Base-by-base conservation (phyloP, 768 basidiomycete genomes). In the Collybiopsis confluens region DNA sequence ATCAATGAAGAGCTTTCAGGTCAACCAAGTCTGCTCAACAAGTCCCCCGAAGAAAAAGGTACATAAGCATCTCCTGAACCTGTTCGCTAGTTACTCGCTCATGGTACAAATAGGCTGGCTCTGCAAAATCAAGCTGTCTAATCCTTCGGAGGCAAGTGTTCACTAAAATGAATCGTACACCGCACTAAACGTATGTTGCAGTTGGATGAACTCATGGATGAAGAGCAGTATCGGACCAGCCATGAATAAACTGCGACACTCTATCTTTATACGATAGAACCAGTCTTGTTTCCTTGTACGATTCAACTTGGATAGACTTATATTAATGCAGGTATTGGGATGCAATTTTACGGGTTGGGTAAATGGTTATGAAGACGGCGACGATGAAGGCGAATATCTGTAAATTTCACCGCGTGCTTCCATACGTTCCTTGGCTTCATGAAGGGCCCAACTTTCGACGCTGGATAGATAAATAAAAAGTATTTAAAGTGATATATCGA, bases 371-470 rank as follows among this genome's bases (percentile, higher is more conserved):
- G 48, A 50, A 4, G 48, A 40, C 13, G 26, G 56, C 57, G 62
- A 59, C 56, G 70, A 56, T 41, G 69, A 65, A 54, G 79, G 74
- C 24, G 88, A 78, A 64, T 94, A 92, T 75, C 88, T 82, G 68
- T 88, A 86, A 65, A 86, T 83, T 73, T 95, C 94, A 46, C 90
- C 92, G n/a, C 92, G 82, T 11, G 87, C 92, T 63, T 93, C 91
- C 90, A 97, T 91, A 58, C 93, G 77, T 54, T 75, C 76, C 70
- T 93, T 92, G 9, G 93, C 93, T 69, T 97, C 93, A 59, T 85
- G 78, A 65, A 94, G 70, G 28, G 94, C 94, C 93, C 94, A 97
- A 1, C 86, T 83, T 71, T 92, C 88, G 71, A 97, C 89, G 66
- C 93, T 97, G 62, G 35, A 6, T 20, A 16, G 44, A 33, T 30